Evolutionary conservation across 768 basidiomycete species (phyloP).

Genomic region (Phylloporus rhodoxanthus): DNA sequence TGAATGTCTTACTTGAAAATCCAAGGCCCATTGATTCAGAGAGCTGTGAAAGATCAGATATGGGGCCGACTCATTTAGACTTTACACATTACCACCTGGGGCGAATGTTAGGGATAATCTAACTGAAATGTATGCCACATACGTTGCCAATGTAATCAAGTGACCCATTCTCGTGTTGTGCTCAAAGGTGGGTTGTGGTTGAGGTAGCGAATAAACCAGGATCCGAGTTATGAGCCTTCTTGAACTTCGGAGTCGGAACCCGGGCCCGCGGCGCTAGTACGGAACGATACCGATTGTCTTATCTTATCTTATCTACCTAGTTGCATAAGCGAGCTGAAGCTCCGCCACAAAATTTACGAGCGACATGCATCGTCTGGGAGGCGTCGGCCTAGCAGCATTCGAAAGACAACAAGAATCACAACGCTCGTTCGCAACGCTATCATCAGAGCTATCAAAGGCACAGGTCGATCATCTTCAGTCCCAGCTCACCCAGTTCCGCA

Average conservation of each 20-base stretch:
- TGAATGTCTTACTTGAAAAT: slow-evolving; percentile 67
- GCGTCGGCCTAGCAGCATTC: slow-evolving; percentile 84
- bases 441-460: slow-evolving; percentile 64
- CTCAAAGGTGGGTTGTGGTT: neutral
- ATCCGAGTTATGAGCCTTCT: neutral
- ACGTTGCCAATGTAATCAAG: slow-evolving; percentile 86
- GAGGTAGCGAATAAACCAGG: slow-evolving; percentile 1
- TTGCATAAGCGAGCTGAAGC: neutral
- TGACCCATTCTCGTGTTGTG: slow-evolving; percentile 57
- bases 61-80: neutral
- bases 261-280: neutral
- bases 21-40: slow-evolving; percentile 95
- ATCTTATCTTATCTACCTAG: neutral
- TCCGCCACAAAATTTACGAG: neutral
- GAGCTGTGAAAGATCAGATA: slow-evolving; percentile 50
- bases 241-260: neutral
- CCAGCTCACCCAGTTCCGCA: slow-evolving; percentile 80
- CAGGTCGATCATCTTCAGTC: slow-evolving; percentile 76
- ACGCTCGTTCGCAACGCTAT: slow-evolving; percentile 76
- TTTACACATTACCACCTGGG: slow-evolving; percentile 21
- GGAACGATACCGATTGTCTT: neutral
- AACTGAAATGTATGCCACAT: slow-evolving; percentile 22
- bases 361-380: slow-evolving; percentile 68
- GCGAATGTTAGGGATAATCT: slow-evolving; percentile 1
- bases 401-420: slow-evolving; percentile 81